phyloP scores from a whole-genome alignment of 2,329 filamentous ascomycete genomes.

The Fusarium sororula region DNA sequence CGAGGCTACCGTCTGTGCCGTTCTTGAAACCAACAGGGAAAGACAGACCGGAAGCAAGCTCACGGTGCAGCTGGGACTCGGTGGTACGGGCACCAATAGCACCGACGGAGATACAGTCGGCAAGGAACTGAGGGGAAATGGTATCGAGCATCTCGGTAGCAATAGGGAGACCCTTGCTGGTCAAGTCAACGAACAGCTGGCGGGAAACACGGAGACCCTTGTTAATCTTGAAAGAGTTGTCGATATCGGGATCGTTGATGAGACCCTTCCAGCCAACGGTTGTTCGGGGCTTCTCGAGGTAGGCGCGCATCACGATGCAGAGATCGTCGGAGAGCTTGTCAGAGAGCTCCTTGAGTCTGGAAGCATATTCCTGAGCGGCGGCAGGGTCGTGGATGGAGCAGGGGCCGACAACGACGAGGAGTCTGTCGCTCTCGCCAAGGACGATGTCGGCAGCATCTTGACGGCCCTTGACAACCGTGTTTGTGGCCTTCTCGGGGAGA shows the following conservation, averaged over 20 bases:
- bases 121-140: conserved; percentile 96
- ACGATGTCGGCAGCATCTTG: conserved; percentile 77
- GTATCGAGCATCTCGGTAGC: conserved; percentile 99
- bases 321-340: conserved; percentile 85
- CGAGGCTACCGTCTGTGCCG: conserved; percentile 91
- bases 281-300: conserved; percentile 98
- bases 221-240: conserved; percentile 98
- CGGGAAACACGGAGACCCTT: conserved; percentile 94
- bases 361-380: conserved; percentile 87
- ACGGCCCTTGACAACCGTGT: conserved; percentile 77
- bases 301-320: conserved; percentile 95
- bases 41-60: conserved; percentile 91
- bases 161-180: conserved; percentile 87
- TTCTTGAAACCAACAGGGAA: conserved; percentile 99
- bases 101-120: conserved; percentile 93
- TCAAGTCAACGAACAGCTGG: conserved; percentile 92
- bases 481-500: conserved; percentile 67
- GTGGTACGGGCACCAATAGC: conserved; percentile 97
- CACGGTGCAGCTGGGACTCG: conserved; percentile 94
- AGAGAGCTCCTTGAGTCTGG: conserved; percentile 78
- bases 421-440: conserved; percentile 81
- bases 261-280: conserved; percentile 99
- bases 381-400: conserved; percentile 97
- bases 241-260: conserved; percentile 98
- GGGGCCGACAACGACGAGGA: conserved; percentile 93